Conservation (phyloP, 2,329 filamentous ascomycete species). For the Colletotrichum tamarilloi region DNA sequence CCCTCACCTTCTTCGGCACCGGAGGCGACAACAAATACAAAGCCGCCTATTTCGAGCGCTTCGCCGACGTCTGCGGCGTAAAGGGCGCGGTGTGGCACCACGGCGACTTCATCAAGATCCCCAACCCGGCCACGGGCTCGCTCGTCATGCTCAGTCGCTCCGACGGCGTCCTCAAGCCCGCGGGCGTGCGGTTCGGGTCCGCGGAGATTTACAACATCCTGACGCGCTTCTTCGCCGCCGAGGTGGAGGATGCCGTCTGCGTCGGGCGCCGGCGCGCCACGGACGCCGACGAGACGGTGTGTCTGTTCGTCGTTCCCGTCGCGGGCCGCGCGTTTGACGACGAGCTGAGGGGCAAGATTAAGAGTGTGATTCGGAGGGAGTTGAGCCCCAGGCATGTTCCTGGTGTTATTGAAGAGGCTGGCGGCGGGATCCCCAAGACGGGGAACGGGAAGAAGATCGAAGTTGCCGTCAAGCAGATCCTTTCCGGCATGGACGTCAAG, state of each 20-base stretch:
- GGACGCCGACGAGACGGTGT: conserved; percentile 87
- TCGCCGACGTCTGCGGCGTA: conserved; percentile 59
- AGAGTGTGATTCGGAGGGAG: conserved; percentile 76
- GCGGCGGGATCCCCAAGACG: conserved; percentile 86
- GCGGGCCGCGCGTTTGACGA: conserved; percentile 66
- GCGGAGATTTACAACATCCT: conserved; percentile 98
- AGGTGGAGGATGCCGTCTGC: conserved; percentile 88
- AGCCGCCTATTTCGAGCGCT: conserved; percentile 88
- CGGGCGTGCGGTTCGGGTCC: conserved; percentile 90
- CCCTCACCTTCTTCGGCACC: conserved; percentile 86
- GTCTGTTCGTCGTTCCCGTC: conserved; percentile 86
- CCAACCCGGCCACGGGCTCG: conserved; percentile 77
- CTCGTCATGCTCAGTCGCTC: conserved; percentile 92
- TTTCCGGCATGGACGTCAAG: conserved; percentile 87
- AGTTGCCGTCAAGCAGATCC: conserved; percentile 94
- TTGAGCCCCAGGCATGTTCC: conserved; percentile 92
- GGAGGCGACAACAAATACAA: conserved; percentile 81
- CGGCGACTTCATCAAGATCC: conserved; percentile 84
- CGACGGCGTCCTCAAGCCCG: conserved; percentile 92
- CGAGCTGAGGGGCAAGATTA: conserved; percentile 72
- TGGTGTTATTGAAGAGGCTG: conserved; percentile 81
- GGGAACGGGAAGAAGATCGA: conserved; percentile 98
- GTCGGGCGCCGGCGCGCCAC: conserved; percentile 78
- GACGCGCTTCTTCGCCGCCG: conserved; percentile 80
- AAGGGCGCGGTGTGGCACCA: conserved; percentile 82